These are phyloP conservation scores for Cornus florida DNA, from an alignment of 148 eudicot species.

Conservation along the genomic window DNA sequence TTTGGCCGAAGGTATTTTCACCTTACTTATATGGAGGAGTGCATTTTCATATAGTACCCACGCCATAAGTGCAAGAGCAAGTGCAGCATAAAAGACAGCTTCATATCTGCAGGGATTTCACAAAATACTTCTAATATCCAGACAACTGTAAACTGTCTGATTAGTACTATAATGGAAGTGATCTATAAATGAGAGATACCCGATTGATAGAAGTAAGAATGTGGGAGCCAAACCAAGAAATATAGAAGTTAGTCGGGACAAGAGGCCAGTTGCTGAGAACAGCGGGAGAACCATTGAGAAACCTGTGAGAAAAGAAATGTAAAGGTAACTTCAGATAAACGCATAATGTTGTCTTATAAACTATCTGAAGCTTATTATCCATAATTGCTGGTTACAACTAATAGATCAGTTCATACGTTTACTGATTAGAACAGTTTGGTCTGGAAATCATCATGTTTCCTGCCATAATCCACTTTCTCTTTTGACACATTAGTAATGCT, in stretches of 20 bases:
- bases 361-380: neutral
- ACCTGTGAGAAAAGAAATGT: conserved; percentile 35
- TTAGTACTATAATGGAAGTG: conserved; percentile 9
- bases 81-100: conserved; percentile 85
- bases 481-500: neutral
- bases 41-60: conserved; percentile 91
- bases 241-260: conserved; percentile 83
- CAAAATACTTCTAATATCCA: neutral
- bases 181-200: conserved; percentile 50
- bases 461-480: too few species aligned
- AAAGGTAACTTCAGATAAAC: neutral
- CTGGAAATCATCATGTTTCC: too few species aligned
- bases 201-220: conserved; percentile 85
- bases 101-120: conserved; percentile 64
- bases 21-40: conserved; percentile 42
- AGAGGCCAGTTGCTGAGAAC: conserved; percentile 73
- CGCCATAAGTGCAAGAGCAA: conserved; percentile 82
- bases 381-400: too few species aligned
- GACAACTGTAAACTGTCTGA: neutral
- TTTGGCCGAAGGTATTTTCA: conserved; percentile 33
- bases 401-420: too few species aligned
- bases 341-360: neutral
- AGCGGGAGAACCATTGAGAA: conserved; percentile 82
- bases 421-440: too few species aligned
- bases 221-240: conserved; percentile 98